Base-by-base conservation (phyloP, 495 filamentous ascomycete genomes). In the Bacidia rubella region DNA sequence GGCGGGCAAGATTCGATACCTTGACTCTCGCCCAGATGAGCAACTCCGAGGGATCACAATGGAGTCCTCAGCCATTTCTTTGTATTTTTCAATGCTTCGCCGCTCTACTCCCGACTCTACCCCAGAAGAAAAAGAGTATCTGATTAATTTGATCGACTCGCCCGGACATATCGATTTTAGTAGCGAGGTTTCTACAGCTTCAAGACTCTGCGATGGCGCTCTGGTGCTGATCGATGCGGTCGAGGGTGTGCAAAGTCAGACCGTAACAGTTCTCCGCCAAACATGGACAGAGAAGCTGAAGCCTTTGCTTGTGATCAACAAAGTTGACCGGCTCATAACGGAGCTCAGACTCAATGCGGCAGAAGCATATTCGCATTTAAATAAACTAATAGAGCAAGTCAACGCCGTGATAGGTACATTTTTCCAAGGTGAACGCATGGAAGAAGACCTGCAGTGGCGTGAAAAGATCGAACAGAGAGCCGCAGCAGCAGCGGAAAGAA, bases 131-230 rank as follows among this genome's bases (percentile, higher is more conserved):
- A 84, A 86, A 60, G 90, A 97, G 63, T 96, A 94, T 64, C 75
- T 99, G 44, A 87, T 99, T 66, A 99, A 99, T 66, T 69, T 99
- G 35, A 99, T 99, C 57, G 92, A 99, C 66, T 97, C 93, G 0
- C 92, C 92, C 0, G 92, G 92, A 9, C 92, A 99, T 64, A 95
- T 99, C 44, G 92, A 99, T 65, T 99, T 99, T 68, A 95, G 90
- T 73, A 93, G 87, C 53, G 92, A 99, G 65, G 92, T 99, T 2
- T 95, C 90, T 1, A 97, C 90, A 0, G 92, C 92, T 1, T 96
- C 90, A 0, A 79, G 92, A 41, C 72, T 99, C 11, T 97, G 90
- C 56, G 92, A 99, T 69, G 92, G 93, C 24, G 92, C 90, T 1
- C 76, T 96, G 9, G 86, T 99, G 11, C 72, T 99, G 19, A 88